phyloP scores from a whole-genome alignment of 129 eudicot genomes.

The Logfia minima region DNA sequence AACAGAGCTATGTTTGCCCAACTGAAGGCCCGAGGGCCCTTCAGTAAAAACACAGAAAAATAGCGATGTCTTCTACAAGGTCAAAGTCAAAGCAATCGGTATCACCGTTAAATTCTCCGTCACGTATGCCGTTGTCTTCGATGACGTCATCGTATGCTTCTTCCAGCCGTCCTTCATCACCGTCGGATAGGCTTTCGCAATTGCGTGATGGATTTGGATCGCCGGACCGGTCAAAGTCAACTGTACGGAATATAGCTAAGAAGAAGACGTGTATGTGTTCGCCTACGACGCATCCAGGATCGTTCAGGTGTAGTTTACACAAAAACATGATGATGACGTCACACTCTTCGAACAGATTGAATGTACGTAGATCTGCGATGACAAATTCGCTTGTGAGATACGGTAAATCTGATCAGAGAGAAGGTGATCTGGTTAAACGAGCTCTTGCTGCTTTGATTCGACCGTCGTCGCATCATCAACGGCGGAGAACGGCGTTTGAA shows the following conservation, averaged over 20 bases:
- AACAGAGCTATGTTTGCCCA: conserved; percentile 79
- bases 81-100: conserved; percentile 32
- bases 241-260: not conserved
- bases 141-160: not conserved
- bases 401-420: conserved; percentile 54
- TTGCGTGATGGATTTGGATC: conserved; percentile 50
- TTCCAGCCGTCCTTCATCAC: conserved; percentile 23
- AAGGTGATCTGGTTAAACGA: conserved; percentile 65
- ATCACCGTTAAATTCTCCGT: conserved; percentile 34
- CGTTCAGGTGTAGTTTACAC: conserved; percentile 70
- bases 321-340: conserved; percentile 40
- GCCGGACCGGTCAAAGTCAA: conserved; percentile 58
- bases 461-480: conserved; percentile 63
- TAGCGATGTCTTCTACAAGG: conserved; percentile 49
- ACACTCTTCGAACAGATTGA: conserved; percentile 40
- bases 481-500: conserved; percentile 52
- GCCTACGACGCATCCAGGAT: conserved; percentile 78
- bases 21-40: conserved; percentile 78
- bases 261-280: conserved; percentile 45
- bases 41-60: conserved; percentile 35
- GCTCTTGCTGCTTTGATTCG: conserved; percentile 64
- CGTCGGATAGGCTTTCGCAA: conserved; percentile 65
- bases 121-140: not conserved
- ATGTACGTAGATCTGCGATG: conserved; percentile 74
- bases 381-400: conserved; percentile 72